These are phyloP conservation scores for Angomonas desouzai DNA, from an alignment of 208 protist genomes.

Conservation along the genomic window DNA sequence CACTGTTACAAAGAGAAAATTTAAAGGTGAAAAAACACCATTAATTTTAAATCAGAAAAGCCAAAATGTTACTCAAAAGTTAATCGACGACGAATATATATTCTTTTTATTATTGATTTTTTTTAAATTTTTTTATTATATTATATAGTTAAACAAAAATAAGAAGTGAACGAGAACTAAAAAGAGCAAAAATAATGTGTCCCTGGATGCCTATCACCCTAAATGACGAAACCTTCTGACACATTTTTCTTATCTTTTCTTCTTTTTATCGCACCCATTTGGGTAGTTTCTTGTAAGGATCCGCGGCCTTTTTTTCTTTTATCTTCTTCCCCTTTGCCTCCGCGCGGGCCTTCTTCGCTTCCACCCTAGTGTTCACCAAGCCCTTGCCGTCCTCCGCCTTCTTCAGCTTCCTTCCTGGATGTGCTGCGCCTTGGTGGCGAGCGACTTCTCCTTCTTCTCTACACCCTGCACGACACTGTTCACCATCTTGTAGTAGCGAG, in stretches of 20 bases:
- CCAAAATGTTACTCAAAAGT: conserved; percentile 4
- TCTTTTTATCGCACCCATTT: conserved; percentile 78
- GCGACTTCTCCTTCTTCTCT: conserved; percentile 50
- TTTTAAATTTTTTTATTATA: conserved; percentile 15
- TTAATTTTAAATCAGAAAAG: not conserved
- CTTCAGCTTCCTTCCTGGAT: conserved; percentile 53
- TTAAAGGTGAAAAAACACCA: conserved; percentile 1
- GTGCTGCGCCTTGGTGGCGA: conserved; percentile 78
- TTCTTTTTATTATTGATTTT: conserved; percentile 11
- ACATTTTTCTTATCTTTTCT: no score
- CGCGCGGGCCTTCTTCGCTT: conserved; percentile 40
- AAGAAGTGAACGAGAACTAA: conserved; percentile 12
- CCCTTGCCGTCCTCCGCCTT: conserved; percentile 50
- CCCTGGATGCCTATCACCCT: not conserved
- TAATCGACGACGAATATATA: conserved; percentile 11
- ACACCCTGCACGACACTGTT: conserved; percentile 68
- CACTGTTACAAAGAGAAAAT: no score
- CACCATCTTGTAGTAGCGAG: conserved; percentile 88
- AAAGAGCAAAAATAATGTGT: no score
- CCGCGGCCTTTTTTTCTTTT: conserved; percentile 59
- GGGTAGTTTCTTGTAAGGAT: conserved; percentile 85
- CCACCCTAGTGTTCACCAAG: conserved; percentile 52
- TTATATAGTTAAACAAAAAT: conserved; percentile 11
- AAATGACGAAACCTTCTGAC: no score
- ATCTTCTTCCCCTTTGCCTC: conserved; percentile 42